Evolutionary conservation across 345 rosid species (phyloP).

Genomic region (Litchi chinensis): DNA sequence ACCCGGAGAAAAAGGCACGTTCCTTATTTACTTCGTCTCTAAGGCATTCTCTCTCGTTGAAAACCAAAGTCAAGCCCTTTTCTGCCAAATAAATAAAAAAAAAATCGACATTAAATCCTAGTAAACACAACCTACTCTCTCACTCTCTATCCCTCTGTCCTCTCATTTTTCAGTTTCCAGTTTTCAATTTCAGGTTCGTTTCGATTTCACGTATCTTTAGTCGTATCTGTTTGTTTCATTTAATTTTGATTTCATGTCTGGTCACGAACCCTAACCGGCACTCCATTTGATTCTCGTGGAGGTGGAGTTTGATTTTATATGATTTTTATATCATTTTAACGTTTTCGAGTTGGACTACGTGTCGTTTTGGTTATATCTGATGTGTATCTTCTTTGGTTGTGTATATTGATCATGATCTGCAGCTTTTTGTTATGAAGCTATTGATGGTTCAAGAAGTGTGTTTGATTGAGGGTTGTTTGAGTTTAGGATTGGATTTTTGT

Average conservation of each 20-base stretch:
- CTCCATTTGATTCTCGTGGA: background rate
- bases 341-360: background rate
- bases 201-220: background rate
- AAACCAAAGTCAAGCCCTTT: background rate
- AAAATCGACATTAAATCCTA: background rate
- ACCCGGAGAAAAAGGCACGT: constrained; percentile 10
- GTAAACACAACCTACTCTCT: constrained; percentile 1
- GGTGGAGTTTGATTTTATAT: constrained; percentile 1
- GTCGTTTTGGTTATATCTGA: background rate
- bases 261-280: background rate
- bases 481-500: background rate
- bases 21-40: background rate
- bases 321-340: background rate
- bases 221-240: background rate
- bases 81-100: background rate
- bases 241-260: background rate
- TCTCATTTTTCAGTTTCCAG: background rate
- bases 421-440: background rate
- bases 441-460: background rate
- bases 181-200: background rate
- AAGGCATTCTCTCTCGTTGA: background rate
- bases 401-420: constrained; percentile 2
- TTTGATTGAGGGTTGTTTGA: background rate
- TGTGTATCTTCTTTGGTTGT: background rate
- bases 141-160: background rate